Percentiles rank a stretch among this genome's conserved stretches.
Conservation (phyloP, 805 yeast species). For the Candida lessepsii region DNA sequence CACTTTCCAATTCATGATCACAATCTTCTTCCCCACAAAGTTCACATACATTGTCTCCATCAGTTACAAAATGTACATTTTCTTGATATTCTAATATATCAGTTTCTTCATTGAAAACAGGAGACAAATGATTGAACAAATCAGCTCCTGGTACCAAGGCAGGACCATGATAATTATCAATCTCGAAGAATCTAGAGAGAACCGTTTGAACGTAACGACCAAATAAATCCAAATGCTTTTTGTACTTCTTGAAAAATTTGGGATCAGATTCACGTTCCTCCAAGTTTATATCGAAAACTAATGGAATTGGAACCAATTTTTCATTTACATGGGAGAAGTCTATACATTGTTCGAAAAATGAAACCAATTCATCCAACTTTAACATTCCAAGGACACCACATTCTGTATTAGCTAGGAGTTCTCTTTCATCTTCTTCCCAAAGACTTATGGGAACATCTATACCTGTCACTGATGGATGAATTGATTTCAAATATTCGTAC, state of each 20-base stretch:
- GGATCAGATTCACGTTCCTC: conserved; percentile 22
- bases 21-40: conserved; percentile 35
- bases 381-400: conserved; percentile 58
- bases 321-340: conserved; percentile 38
- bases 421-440: conserved; percentile 56
- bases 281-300: conserved; percentile 25
- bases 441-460: conserved; percentile 55
- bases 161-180: conserved; percentile 71
- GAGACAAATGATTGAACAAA: conserved; percentile 69
- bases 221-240: conserved; percentile 41
- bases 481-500: conserved; percentile 60
- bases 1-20: conserved; percentile 24
- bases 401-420: conserved; percentile 58
- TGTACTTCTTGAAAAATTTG: conserved; percentile 11
- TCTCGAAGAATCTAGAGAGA: conserved; percentile 76
- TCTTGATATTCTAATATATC: conserved; percentile 25
- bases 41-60: conserved; percentile 28
- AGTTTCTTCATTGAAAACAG: conserved; percentile 20
- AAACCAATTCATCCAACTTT: conserved; percentile 44
- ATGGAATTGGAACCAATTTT: conserved; percentile 34
- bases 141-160: conserved; percentile 92
- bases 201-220: conserved; percentile 59
- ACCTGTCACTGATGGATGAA: conserved; percentile 35
- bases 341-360: conserved; percentile 39
- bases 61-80: conserved; percentile 61